Percentiles rank a stretch among this genome's conserved stretches.
phyloP scores from a whole-genome alignment of 352 stramenopile genomes.

The Phytopythium mirpurense region DNA sequence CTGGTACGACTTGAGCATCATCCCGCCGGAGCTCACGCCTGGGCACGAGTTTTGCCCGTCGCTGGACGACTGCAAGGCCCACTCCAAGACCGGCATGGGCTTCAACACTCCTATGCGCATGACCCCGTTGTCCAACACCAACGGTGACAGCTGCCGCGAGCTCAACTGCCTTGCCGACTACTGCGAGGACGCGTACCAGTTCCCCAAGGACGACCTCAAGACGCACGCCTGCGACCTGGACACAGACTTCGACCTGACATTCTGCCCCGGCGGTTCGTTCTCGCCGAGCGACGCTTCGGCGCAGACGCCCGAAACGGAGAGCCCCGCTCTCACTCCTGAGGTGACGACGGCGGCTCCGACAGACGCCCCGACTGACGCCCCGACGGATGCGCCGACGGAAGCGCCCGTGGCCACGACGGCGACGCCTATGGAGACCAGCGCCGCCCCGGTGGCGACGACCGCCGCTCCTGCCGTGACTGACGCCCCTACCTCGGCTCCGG shows the following conservation, averaged over 20 bases:
- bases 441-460: constrained; percentile 14
- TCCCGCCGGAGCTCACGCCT: constrained; percentile 44
- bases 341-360: constrained; percentile 6
- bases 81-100: constrained; percentile 46
- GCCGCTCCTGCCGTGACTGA: constrained; percentile 12
- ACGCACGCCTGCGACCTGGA: constrained; percentile 53
- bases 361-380: background rate
- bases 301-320: constrained; percentile 13
- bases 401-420: constrained; percentile 13
- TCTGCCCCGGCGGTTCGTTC: constrained; percentile 42
- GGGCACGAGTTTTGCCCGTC: constrained; percentile 59
- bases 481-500: constrained; percentile 7
- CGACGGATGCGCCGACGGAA: background rate
- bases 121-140: constrained; percentile 47
- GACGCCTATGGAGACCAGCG: constrained; percentile 13
- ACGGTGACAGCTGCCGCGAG: constrained; percentile 49
- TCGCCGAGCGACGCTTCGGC: constrained; percentile 9
- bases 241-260: constrained; percentile 66
- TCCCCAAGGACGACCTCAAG: constrained; percentile 67
- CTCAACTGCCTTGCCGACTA: constrained; percentile 48
- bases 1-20: constrained; percentile 76
- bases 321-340: constrained; percentile 1
- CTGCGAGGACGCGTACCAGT: constrained; percentile 66
- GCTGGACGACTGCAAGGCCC: constrained; percentile 57
- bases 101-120: constrained; percentile 69